Base-by-base conservation (phyloP, 441 rosid genomes). In the Populus hybrid region DNA sequence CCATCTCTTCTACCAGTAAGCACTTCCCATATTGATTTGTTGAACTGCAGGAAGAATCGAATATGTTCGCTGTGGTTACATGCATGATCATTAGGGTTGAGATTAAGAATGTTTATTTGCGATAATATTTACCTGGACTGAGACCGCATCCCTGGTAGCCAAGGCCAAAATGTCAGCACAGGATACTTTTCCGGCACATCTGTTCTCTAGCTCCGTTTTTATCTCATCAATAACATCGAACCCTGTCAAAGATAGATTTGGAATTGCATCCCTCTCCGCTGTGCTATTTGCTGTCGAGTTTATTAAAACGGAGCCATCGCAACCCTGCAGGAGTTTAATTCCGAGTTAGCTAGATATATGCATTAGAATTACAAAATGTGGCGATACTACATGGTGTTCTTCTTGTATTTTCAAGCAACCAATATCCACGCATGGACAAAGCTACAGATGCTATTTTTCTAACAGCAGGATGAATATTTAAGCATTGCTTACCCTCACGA, bases 1-100 rank as follows among this genome's bases (percentile, higher is more conserved):
- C 97, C 93, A 7, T 92, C 94, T 86, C 91, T 90, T 87, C 97
- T 81, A 5, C 94, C 97, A 0, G 97, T 92, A 28, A 90, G 61
- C 61, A 53, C 61, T 53, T 53, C n/a, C 61, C 61, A 53, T n/a
- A 82, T 19, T 16, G 86, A 79, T 68, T 82, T 82, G 26, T 85
- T 72, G 74, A 87, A 88, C 93, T 89, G 36, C 19, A 8, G 1
- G 75, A 77, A 76, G 50, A 9, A 8, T 19, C 10, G 8, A 19
- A 19, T 57, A 46, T 50, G 59, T 50, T 50, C 2, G 59, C n/a
- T 18, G 1, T 53, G 1, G 6, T 53, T 53, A 53, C 61, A 16
- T 53, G 61, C n/a, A 53, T 53, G 61, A 18, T 53, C 61, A 53
- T 5, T 53, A 1, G n/a, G 0, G 59, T 16, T 50, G 59, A 50